These are phyloP conservation scores for Multifurca ochricompacta DNA, from an alignment of 768 basidiomycete genomes.

Conservation along the genomic window DNA sequence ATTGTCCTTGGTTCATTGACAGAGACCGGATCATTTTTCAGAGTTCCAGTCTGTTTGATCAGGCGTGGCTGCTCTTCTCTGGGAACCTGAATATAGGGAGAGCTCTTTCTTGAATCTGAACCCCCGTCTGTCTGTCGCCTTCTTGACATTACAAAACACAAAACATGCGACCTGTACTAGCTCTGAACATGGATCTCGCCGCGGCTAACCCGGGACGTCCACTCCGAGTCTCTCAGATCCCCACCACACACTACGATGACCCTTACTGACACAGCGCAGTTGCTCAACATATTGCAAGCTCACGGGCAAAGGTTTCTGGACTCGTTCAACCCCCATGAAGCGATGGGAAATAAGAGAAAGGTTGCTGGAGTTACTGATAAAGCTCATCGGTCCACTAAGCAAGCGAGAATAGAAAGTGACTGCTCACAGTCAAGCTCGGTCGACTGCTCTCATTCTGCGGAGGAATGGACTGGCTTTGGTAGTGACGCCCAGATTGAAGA, in stretches of 20 bases:
- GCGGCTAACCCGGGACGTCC: no score
- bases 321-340: slow-evolving; percentile 30
- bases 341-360: slow-evolving; percentile 22
- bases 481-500: background rate
- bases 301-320: slow-evolving; percentile 41
- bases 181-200: no score
- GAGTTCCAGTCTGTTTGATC: slow-evolving; percentile 27
- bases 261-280: slow-evolving; percentile 25
- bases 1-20: background rate
- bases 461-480: slow-evolving; percentile 38
- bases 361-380: background rate
- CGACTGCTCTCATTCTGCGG: slow-evolving; percentile 21
- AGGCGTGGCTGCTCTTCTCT: slow-evolving; percentile 19
- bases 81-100: slow-evolving; percentile 6
- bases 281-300: slow-evolving; percentile 37
- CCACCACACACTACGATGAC: background rate
- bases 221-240: no score
- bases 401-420: background rate
- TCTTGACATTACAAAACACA: slow-evolving; percentile 6
- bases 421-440: background rate
- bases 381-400: background rate
- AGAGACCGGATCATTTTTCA: slow-evolving; percentile 31
- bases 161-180: no score
- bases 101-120: background rate
- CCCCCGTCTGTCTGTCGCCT: background rate